Evolutionary conservation across 2,329 filamentous ascomycete species (phyloP), one percentile per base, ranked within the genome.

Genomic region (Acrocalymma vagum): DNA sequence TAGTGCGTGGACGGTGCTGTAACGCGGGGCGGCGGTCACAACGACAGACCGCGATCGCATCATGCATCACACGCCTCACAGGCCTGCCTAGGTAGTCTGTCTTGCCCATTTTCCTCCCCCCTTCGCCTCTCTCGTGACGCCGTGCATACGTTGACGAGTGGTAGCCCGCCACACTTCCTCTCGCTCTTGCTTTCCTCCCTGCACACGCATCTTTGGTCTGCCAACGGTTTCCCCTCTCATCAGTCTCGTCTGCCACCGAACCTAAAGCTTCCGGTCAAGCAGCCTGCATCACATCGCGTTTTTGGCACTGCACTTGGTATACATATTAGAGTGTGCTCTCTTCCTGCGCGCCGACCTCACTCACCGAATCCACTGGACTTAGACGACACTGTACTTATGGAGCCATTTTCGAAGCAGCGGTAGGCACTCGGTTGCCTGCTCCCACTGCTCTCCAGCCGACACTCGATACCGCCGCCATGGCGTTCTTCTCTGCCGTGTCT

Each of bases 401-500:
- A 61, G 51, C 45, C 33, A 27, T 48, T 46, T 33, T 44, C 44
- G 17, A 29, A 45, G 18, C 55, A 44, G 30, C 58, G 53, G 60
- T 67, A 67, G 62, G 57, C 56, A 55, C 46, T 49, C 36, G 44
- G 51, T 52, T 48, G 53, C 60, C 53, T 49, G 42, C 51, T 45
- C 38, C 37, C 45, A 46, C 37, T 35, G 26, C 37, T 42, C 16
- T 44, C 45, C 33, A 47, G 41, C 47, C 21, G 22, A 29, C 43
- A 42, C 43, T 22, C 41, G 21, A 25, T 37, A 24, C 46, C 40
- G 46, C 26, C 39, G 64, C 56, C 69, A 91, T 92, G 88, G 84
- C 86, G 38, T 70, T 69, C 51, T 60, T 85, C 81, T 58, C 62
- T 16, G 55, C 89, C 66, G 81, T 94, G 62, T 85, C 90, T 51